Percentiles rank a stretch among this genome's conserved stretches.
Conservation (phyloP, 345 rosid genomes). For the Salix dunnii region DNA sequence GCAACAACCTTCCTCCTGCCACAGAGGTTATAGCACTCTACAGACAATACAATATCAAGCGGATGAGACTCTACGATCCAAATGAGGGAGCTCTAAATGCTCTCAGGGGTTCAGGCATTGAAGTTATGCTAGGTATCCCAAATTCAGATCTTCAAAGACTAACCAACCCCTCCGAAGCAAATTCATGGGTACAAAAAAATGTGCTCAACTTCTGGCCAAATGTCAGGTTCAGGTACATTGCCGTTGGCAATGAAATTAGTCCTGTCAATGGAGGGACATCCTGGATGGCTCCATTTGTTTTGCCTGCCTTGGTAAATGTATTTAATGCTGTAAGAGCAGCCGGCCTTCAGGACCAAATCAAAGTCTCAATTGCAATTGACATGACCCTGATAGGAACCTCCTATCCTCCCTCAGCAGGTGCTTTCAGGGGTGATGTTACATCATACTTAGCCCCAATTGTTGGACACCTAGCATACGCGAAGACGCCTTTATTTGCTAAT, state of each 20-base stretch:
- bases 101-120: slow-evolving; percentile 41
- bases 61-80: slow-evolving; percentile 46
- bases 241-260: slow-evolving; percentile 44
- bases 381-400: slow-evolving; percentile 35
- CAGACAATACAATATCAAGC: slow-evolving; percentile 32
- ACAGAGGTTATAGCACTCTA: slow-evolving; percentile 30
- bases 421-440: slow-evolving; percentile 29
- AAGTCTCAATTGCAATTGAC: slow-evolving; percentile 42
- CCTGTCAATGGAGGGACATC: slow-evolving; percentile 29
- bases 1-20: slow-evolving; percentile 44
- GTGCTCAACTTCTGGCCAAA: slow-evolving; percentile 26
- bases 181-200: slow-evolving; percentile 38
- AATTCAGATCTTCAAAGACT: slow-evolving; percentile 36
- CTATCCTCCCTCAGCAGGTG: slow-evolving; percentile 39
- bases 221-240: slow-evolving; percentile 40
- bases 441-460: slow-evolving; percentile 30
- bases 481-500: slow-evolving; percentile 33
- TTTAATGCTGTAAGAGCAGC: slow-evolving; percentile 30
- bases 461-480: slow-evolving; percentile 12
- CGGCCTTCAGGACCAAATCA: slow-evolving; percentile 34
- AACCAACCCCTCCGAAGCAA: slow-evolving; percentile 29
- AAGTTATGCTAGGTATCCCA: slow-evolving; percentile 43
- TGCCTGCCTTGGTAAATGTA: slow-evolving; percentile 36
- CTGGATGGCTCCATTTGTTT: slow-evolving; percentile 22
- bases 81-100: slow-evolving; percentile 36